A percentile compares a stretch with the other conserved stretches of the same genome.
phyloP scores from a whole-genome alignment of 1,139 yeast species.

The Geotrichum macrosporum region DNA sequence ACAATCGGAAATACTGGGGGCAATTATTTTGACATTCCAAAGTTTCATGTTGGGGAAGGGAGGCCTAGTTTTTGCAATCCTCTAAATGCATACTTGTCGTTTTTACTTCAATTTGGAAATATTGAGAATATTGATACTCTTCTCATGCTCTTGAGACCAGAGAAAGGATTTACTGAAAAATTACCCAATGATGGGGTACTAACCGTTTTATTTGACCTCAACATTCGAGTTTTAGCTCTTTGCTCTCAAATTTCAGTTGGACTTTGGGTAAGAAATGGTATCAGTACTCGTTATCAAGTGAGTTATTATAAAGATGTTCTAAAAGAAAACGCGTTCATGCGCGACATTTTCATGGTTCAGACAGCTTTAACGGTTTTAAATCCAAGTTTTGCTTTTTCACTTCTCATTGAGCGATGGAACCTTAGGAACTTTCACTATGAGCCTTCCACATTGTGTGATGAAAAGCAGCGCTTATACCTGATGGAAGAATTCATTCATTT shows the following conservation, averaged over 20 bases:
- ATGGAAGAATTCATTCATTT: conserved; percentile 78
- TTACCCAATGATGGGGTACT: background rate
- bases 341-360: conserved; percentile 74
- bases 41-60: conserved; percentile 44
- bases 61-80: conserved; percentile 75
- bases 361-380: conserved; percentile 53
- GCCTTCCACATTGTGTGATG: conserved; percentile 36
- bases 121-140: conserved; percentile 35
- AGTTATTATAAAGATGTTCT: conserved; percentile 72
- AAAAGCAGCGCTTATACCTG: conserved; percentile 48
- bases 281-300: conserved; percentile 70
- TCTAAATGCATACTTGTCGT: conserved; percentile 64
- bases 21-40: background rate
- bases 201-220: conserved; percentile 51
- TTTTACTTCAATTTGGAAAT: conserved; percentile 55
- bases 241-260: conserved; percentile 76
- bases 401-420: conserved; percentile 68
- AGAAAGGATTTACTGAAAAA: background rate
- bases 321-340: conserved; percentile 72
- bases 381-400: conserved; percentile 55
- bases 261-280: conserved; percentile 86
- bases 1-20: background rate
- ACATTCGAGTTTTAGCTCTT: conserved; percentile 69
- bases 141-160: conserved; percentile 25
- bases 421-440: conserved; percentile 45